phyloP scores from a whole-genome alignment of 164 flowering plant species.

The Annona cherimola region DNA sequence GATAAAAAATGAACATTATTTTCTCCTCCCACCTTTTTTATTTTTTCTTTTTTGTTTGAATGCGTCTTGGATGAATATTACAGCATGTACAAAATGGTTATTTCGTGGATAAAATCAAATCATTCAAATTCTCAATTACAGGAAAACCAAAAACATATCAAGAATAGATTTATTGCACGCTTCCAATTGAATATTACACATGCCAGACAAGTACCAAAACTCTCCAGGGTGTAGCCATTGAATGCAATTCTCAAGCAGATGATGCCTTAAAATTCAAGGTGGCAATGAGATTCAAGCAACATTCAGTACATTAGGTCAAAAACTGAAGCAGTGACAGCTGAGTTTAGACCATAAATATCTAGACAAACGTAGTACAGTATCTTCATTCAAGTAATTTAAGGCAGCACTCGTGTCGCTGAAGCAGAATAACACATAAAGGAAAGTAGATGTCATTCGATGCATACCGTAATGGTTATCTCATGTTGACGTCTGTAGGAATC shows the following conservation, averaged over 20 bases:
- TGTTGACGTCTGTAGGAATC: constrained; percentile 68
- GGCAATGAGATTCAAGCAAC: background rate
- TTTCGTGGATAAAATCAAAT: too few species aligned
- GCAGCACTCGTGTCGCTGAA: background rate
- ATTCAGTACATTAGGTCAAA: background rate
- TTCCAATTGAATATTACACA: too few species aligned
- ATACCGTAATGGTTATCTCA: constrained; percentile 70
- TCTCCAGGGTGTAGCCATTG: too few species aligned
- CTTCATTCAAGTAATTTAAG: background rate
- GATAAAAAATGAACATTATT: too few species aligned
- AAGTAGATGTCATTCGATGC: constrained; percentile 15
- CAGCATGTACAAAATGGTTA: too few species aligned
- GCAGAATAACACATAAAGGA: background rate
- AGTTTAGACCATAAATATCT: background rate
- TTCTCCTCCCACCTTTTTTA: too few species aligned
- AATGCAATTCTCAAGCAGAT: background rate
- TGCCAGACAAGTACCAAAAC: too few species aligned
- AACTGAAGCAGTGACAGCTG: background rate
- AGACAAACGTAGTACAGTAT: background rate
- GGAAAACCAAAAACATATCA: too few species aligned
- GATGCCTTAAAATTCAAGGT: background rate
- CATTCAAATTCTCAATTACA: too few species aligned
- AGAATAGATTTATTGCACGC: too few species aligned
- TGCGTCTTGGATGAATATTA: too few species aligned
- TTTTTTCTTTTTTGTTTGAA: too few species aligned